Percentiles rank a stretch among this genome's conserved stretches.
phyloP scores from a whole-genome alignment of 2,329 filamentous ascomycete genomes.

The Acarospora socialis region DNA sequence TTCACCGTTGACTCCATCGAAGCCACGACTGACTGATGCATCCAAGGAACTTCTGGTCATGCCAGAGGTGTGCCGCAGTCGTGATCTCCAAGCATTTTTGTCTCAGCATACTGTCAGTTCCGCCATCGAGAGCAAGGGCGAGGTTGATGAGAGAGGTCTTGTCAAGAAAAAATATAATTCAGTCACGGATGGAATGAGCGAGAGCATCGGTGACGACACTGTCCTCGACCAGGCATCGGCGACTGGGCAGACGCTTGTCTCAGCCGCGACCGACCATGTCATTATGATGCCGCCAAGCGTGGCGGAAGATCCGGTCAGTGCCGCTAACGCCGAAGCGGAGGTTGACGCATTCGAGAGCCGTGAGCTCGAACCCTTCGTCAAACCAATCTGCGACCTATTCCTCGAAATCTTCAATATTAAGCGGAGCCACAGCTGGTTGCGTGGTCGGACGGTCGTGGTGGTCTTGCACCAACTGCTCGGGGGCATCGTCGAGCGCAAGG shows the following conservation, averaged over 20 bases:
- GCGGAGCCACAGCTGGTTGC: constrained; percentile 90
- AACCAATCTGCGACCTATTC: constrained; percentile 95
- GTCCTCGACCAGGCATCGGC: constrained; percentile 88
- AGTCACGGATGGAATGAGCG: constrained; percentile 94
- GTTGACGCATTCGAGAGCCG: constrained; percentile 82
- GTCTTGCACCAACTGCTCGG: constrained; percentile 91
- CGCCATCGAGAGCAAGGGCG: constrained; percentile 43
- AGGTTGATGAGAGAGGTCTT: constrained; percentile 61
- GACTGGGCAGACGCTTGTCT: constrained; percentile 81
- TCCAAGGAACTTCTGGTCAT: constrained; percentile 71
- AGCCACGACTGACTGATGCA: too few species aligned
- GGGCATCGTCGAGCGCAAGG: constrained; percentile 89
- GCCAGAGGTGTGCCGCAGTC: constrained; percentile 85
- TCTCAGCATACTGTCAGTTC: constrained; percentile 71
- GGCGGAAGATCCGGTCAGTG: constrained; percentile 33
- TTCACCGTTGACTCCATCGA: too few species aligned
- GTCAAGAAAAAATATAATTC: constrained; percentile 93
- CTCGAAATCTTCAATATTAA: constrained; percentile 91
- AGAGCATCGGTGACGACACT: constrained; percentile 89
- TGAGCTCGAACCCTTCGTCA: constrained; percentile 88
- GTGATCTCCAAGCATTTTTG: constrained; percentile 81
- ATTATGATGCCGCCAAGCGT: constrained; percentile 36
- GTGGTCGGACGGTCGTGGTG: constrained; percentile 87
- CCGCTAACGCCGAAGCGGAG: constrained; percentile 79
- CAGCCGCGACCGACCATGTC: constrained; percentile 55